Percentiles rank a stretch among this genome's conserved stretches.
Conservation (phyloP, 108 stramenopile species). For the Discostella pseudostelligera region DNA sequence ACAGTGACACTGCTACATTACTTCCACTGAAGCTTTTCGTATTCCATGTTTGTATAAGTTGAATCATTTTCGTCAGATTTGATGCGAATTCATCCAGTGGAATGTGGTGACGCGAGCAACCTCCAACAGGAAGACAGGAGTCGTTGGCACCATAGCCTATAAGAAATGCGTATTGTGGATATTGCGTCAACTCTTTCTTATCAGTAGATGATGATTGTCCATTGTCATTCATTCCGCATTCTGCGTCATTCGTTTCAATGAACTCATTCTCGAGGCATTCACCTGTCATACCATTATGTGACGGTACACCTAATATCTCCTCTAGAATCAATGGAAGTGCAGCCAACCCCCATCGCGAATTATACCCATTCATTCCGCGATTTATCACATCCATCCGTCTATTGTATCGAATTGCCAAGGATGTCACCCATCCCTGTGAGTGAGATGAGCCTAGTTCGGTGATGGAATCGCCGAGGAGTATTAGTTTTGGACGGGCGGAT, state of each 20-base stretch:
- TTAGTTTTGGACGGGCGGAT: conserved; percentile 41
- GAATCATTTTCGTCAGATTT: conserved; percentile 64
- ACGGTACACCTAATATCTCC: conserved; percentile 22
- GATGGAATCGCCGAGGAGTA: conserved; percentile 81
- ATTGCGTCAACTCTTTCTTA: not conserved
- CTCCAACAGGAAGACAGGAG: conserved; percentile 33
- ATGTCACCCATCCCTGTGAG: conserved; percentile 69
- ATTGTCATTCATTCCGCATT: not conserved
- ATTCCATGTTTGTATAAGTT: conserved; percentile 32
- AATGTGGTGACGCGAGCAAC: conserved; percentile 59
- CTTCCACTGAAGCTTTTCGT: conserved; percentile 16
- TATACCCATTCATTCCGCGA: conserved; percentile 84
- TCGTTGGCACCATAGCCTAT: conserved; percentile 82
- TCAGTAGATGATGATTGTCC: conserved; percentile 1
- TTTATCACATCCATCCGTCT: conserved; percentile 78
- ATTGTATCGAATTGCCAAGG: conserved; percentile 70
- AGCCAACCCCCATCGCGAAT: conserved; percentile 51
- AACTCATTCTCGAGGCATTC: conserved; percentile 1
- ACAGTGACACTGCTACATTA: conserved; percentile 48
- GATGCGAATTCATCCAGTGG: conserved; percentile 57
- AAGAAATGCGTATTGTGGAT: conserved; percentile 38
- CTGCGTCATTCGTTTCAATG: not conserved
- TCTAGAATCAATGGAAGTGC: conserved; percentile 31
- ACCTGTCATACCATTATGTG: not conserved
- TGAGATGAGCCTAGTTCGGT: conserved; percentile 53